Conservation (phyloP, 2,329 filamentous ascomycete species). For the Pyrenophora tritici-repentis region DNA sequence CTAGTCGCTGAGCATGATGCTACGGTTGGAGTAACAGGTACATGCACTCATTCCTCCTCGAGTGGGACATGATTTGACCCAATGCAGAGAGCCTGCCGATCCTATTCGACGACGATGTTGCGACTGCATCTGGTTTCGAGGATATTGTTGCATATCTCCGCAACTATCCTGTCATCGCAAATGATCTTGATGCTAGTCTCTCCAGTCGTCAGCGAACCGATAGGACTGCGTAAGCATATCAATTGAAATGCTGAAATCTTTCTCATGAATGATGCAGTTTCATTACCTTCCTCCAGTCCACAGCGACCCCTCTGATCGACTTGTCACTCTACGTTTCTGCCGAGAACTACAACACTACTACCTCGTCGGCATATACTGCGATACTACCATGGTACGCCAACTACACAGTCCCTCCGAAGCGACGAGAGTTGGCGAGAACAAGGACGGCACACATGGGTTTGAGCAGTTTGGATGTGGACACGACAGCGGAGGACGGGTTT, state of each 20-base stretch:
- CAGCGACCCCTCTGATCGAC: slow-evolving; percentile 78
- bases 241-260: background rate
- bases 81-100: slow-evolving; percentile 60
- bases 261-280: slow-evolving; percentile 29
- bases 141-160: slow-evolving; percentile 64
- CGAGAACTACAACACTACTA: slow-evolving; percentile 79
- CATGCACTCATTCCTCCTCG: background rate
- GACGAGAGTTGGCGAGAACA: slow-evolving; percentile 71
- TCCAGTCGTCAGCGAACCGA: slow-evolving; percentile 44
- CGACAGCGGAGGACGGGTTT: slow-evolving; percentile 43
- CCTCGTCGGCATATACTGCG: slow-evolving; percentile 77
- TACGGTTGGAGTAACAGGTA: slow-evolving; percentile 67
- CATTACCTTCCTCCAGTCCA: slow-evolving; percentile 72
- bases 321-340: slow-evolving; percentile 89
- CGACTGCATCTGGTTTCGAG: slow-evolving; percentile 65
- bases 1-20: slow-evolving; percentile 61
- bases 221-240: slow-evolving; percentile 47
- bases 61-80: slow-evolving; percentile 1
- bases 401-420: slow-evolving; percentile 78
- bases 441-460: slow-evolving; percentile 63
- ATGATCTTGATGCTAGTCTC: slow-evolving; percentile 39
- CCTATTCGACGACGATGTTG: slow-evolving; percentile 57
- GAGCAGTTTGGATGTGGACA: slow-evolving; percentile 53
- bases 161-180: slow-evolving; percentile 28
- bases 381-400: slow-evolving; percentile 86